A percentile compares a stretch with the other conserved stretches of the same genome.
Conservation (phyloP, 768 basidiomycete species). For the Termitomyces sp. region DNA sequence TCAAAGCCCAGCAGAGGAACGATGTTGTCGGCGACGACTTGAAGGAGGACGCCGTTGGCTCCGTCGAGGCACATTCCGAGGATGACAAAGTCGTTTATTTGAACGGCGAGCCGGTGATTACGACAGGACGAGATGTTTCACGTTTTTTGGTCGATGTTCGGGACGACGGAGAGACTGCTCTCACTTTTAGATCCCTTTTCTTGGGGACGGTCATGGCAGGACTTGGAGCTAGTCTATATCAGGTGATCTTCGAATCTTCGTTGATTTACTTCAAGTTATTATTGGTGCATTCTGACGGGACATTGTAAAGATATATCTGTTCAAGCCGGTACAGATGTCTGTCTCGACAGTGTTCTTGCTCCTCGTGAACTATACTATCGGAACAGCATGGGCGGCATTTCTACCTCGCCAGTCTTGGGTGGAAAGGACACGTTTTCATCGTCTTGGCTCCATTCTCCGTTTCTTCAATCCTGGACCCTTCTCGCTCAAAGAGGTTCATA, state of each 20-base stretch:
- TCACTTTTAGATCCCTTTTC: conserved; percentile 53
- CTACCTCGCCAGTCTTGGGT: conserved; percentile 39
- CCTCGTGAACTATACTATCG: conserved; percentile 49
- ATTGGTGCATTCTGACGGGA: not conserved
- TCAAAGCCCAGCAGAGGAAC: not conserved
- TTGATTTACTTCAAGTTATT: no score
- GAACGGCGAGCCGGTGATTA: conserved; percentile 40
- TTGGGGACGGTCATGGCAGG: conserved; percentile 57
- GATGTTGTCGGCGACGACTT: conserved; percentile 3
- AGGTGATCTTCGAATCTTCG: conserved; percentile 33
- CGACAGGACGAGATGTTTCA: conserved; percentile 47
- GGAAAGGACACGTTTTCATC: conserved; percentile 38
- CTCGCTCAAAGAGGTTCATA: conserved; percentile 52
- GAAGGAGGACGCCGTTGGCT: conserved; percentile 14
- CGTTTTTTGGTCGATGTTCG: conserved; percentile 51
- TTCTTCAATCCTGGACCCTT: conserved; percentile 60
- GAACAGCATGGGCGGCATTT: conserved; percentile 45
- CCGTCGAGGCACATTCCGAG: conserved; percentile 14
- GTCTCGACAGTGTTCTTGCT: conserved; percentile 58
- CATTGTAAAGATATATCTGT: conserved; percentile 45
- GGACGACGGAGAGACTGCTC: conserved; percentile 52
- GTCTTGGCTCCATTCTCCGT: conserved; percentile 34
- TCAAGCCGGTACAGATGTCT: conserved; percentile 50
- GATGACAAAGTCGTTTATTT: conserved; percentile 26
- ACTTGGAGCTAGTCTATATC: conserved; percentile 52